Evolutionary conservation across 2,329 filamentous ascomycete genomes (phyloP).

Genomic region (Parasarocladium wereldwijsianum): DNA sequence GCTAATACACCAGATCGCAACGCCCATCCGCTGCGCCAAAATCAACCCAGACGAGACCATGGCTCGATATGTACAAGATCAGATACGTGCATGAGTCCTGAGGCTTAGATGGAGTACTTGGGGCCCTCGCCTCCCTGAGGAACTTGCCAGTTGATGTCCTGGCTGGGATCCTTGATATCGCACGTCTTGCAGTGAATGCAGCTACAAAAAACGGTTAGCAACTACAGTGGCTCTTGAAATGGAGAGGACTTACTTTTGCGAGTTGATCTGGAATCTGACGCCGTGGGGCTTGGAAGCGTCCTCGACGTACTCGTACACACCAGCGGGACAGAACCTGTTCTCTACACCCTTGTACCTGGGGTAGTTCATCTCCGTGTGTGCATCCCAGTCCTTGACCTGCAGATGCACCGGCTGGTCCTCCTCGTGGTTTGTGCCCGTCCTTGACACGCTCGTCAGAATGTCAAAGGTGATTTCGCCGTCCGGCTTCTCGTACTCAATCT

Average conservation of each 20-base stretch:
- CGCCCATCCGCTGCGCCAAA: no score
- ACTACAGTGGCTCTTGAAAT: slow-evolving; percentile 3
- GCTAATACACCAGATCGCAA: no score
- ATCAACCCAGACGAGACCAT: no score
- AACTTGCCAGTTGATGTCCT: slow-evolving; percentile 96
- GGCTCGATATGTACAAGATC: no score
- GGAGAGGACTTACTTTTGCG: slow-evolving; percentile 67
- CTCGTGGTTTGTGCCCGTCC: slow-evolving; percentile 95
- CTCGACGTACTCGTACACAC: slow-evolving; percentile 96
- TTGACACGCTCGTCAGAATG: slow-evolving; percentile 85
- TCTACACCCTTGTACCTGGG: slow-evolving; percentile 84
- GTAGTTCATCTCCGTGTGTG: slow-evolving; percentile 69
- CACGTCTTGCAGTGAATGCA: slow-evolving; percentile 99
- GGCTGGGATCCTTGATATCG: slow-evolving; percentile 92
- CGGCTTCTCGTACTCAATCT: slow-evolving; percentile 94
- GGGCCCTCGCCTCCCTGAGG: slow-evolving; percentile 78
- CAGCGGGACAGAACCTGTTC: slow-evolving; percentile 92
- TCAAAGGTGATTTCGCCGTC: slow-evolving; percentile 93
- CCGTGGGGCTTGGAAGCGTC: slow-evolving; percentile 75
- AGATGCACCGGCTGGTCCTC: slow-evolving; percentile 96
- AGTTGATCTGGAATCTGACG: slow-evolving; percentile 92
- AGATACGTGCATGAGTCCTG: no score
- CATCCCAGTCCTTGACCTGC: slow-evolving; percentile 90
- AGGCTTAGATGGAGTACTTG: slow-evolving; percentile 49
- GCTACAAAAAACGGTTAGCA: slow-evolving; percentile 28